Conservation (phyloP, 2,329 filamentous ascomycete genomes). For the Diaporthe sp. region DNA sequence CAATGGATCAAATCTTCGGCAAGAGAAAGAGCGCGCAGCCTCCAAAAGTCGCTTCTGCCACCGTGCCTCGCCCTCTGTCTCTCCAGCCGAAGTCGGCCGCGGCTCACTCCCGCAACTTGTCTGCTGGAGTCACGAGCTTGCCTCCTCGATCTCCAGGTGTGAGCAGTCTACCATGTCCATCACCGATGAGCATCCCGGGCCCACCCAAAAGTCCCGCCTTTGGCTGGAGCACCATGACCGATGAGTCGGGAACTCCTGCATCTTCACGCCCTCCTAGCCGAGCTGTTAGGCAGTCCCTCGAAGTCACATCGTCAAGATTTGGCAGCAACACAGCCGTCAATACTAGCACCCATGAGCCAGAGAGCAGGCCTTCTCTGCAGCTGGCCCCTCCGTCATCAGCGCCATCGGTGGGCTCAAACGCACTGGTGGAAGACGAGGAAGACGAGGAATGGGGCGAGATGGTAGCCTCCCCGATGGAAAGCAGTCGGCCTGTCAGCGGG, state of each 20-base stretch:
- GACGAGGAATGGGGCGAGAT: conserved; percentile 75
- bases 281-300: conserved; percentile 33
- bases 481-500: conserved; percentile 30
- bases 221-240: conserved; percentile 37
- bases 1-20: conserved; percentile 61
- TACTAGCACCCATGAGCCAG: conserved; percentile 30
- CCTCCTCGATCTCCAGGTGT: conserved; percentile 34
- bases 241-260: conserved; percentile 35
- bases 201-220: conserved; percentile 37
- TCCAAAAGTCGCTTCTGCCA: conserved; percentile 46
- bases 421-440: conserved; percentile 53
- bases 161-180: conserved; percentile 36
- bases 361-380: conserved; percentile 31
- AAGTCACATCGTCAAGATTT: conserved; percentile 11
- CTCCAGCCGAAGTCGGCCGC: conserved; percentile 17
- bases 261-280: conserved; percentile 37
- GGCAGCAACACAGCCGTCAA: background rate
- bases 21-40: conserved; percentile 50
- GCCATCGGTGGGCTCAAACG: background rate
- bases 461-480: conserved; percentile 58
- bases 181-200: conserved; percentile 39
- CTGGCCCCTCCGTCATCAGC: conserved; percentile 21
- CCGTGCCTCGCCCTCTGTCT: conserved; percentile 40
- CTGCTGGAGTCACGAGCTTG: conserved; percentile 34
- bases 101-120: conserved; percentile 31